Evolutionary conservation across 345 rosid species (phyloP), one percentile per base, ranked within the genome.

Genomic region (Excoecaria agallocha): DNA sequence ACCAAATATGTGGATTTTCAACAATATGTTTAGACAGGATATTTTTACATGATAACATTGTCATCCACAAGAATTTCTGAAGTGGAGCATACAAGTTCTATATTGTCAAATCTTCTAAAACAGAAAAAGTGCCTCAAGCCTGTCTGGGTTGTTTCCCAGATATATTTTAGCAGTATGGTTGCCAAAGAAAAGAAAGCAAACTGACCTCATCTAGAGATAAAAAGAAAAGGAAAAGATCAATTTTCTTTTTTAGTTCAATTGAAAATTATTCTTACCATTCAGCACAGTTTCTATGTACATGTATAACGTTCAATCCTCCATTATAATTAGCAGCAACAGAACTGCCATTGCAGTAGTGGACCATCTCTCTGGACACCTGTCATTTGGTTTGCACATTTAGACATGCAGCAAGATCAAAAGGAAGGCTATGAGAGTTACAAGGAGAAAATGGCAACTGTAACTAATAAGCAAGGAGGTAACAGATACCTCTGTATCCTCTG

Each of bases 291-390:
- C 80, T 90, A 83, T 91, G 97, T 24, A 86, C 84, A 80, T 95
- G 93, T 80, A 89, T 80, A 74, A 86, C 77, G 86, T 84, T 84
- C 73, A 79, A 84, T 75, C 92, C 87, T 66, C 79, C 87, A 75
- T 57, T 68, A 69, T 83, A 75, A 81, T 85, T 89, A 66, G 83
- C 86, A 80, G 90, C 82, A 52, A 93, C 92, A 67, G 89, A 82
- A 72, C 78, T 82, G 57, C 98, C 98, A 78, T 84, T 79, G 75
- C 56, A 73, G 84, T 88, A 95, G 83, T 87, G 89, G 61, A 85
- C 76, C 89, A 95, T 93, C 89, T 95, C 90, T 76, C 97, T 96
- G 38, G 96, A 87, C 77, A 77, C 91, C 97, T 95, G 87, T 69
- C 57, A 69, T 63, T 76, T 37, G 11, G 50, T 70, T 77, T 35